Evolutionary conservation across 176 grass and related monocot genomes (phyloP).

Genomic region (Bonia amplexicaulis): DNA sequence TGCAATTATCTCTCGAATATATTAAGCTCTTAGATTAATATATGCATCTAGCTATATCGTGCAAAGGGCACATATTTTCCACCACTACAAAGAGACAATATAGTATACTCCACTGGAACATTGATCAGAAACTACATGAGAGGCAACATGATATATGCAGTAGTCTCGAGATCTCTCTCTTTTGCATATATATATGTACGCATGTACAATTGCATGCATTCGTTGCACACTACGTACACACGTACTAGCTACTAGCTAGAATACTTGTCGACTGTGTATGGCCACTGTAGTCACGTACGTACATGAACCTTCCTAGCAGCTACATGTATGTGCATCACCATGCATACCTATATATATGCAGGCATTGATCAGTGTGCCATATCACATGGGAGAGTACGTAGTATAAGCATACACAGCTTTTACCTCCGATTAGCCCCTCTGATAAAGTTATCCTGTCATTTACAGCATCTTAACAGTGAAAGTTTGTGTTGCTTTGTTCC

Average conservation of each 20-base stretch:
- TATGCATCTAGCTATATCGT: slow-evolving; percentile 31
- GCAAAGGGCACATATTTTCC: slow-evolving; percentile 30
- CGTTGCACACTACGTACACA: neutral
- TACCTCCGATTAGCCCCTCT: slow-evolving; percentile 32
- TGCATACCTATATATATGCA: neutral
- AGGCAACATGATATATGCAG: neutral
- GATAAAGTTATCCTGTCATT: slow-evolving; percentile 61
- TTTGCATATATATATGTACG: neutral
- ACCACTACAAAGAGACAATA: slow-evolving; percentile 22
- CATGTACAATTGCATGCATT: neutral
- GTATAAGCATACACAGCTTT: slow-evolving; percentile 18
- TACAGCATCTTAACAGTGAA: slow-evolving; percentile 74
- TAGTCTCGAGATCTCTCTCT: neutral
- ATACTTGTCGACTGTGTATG: neutral
- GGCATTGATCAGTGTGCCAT: slow-evolving; percentile 33
- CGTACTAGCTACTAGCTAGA: neutral
- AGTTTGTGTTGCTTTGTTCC: slow-evolving; percentile 56
- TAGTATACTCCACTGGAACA: slow-evolving; percentile 10
- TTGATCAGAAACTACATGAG: slow-evolving; percentile 32
- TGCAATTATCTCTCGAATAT: slow-evolving; percentile 55
- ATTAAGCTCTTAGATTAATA: slow-evolving; percentile 27
- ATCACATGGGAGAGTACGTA: slow-evolving; percentile 19
- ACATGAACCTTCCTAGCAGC: slow-evolving; percentile 22
- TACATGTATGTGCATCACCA: neutral
- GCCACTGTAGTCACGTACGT: neutral